Evolutionary conservation across 495 filamentous ascomycete species (phyloP).

Genomic region (Aspergillus affinis): DNA sequence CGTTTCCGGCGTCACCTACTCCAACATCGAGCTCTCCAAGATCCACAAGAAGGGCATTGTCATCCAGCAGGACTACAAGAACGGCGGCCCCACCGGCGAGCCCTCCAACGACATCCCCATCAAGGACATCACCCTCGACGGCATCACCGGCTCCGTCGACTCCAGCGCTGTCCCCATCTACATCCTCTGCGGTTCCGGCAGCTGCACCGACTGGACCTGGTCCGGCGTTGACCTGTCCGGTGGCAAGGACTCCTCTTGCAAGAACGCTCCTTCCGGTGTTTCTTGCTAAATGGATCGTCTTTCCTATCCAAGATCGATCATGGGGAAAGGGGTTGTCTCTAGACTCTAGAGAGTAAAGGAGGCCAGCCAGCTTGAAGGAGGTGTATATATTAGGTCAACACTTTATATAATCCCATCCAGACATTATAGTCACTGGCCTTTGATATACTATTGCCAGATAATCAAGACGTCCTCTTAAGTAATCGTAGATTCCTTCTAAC

Average conservation of each 20-base stretch:
- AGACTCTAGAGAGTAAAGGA: neutral
- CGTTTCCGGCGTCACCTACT: slow-evolving; percentile 59
- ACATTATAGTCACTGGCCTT: neutral
- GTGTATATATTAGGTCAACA: neutral
- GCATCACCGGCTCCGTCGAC: slow-evolving; percentile 51
- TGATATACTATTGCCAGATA: neutral
- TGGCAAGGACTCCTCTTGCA: slow-evolving; percentile 44
- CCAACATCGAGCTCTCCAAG: slow-evolving; percentile 54
- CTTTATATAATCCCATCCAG: neutral
- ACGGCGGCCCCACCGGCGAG: slow-evolving; percentile 58
- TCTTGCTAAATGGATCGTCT: slow-evolving; percentile 31
- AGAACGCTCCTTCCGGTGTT: slow-evolving; percentile 41
- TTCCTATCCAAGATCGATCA: neutral
- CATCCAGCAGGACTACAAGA: slow-evolving; percentile 69
- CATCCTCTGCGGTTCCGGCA: slow-evolving; percentile 53
- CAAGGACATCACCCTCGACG: slow-evolving; percentile 53
- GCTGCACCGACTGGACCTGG: slow-evolving; percentile 51
- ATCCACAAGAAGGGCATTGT: slow-evolving; percentile 65
- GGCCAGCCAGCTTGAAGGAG: neutral
- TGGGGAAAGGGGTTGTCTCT: neutral
- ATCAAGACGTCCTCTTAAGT: neutral
- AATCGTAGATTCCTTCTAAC: neutral
- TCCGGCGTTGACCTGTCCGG: slow-evolving; percentile 44
- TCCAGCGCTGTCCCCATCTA: slow-evolving; percentile 46
- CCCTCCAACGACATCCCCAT: slow-evolving; percentile 63